Percentiles rank a stretch among this genome's conserved stretches.
These are phyloP conservation scores for Talaromyces sp. DNA, from an alignment of 2,329 filamentous ascomycete genomes.

Conservation along the genomic window DNA sequence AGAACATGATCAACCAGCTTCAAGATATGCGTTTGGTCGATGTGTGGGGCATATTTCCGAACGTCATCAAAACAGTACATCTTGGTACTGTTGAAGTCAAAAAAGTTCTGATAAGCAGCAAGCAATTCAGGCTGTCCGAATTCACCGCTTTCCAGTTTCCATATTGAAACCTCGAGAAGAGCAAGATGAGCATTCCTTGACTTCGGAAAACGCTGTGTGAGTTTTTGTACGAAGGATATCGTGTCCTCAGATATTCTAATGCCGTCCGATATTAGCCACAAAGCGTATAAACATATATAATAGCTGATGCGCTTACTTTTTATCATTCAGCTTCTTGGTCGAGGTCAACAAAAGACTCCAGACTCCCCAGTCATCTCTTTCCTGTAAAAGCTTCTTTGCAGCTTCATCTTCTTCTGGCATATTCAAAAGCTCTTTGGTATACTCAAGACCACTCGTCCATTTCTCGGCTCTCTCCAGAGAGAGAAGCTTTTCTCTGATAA, in stretches of 20 bases:
- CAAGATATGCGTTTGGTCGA: conserved; percentile 28
- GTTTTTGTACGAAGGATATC: conserved; percentile 34
- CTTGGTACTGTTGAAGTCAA: conserved; percentile 40
- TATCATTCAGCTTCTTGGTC: conserved; percentile 29
- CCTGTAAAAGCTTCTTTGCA: conserved; percentile 30
- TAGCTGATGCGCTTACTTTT: conserved; percentile 31
- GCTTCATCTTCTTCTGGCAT: conserved; percentile 30
- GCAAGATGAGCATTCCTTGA: conserved; percentile 45
- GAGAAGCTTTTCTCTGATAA: conserved; percentile 39
- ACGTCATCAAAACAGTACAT: conserved; percentile 48
- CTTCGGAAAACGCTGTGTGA: conserved; percentile 33
- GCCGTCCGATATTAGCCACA: not conserved
- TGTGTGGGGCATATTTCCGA: conserved; percentile 31
- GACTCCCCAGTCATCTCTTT: conserved; percentile 45
- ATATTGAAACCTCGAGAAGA: conserved; percentile 30
- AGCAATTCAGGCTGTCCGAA: conserved; percentile 33
- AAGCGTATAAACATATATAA: no score
- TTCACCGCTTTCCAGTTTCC: conserved; percentile 27
- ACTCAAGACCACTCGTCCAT: conserved; percentile 40
- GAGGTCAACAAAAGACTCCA: conserved; percentile 44
- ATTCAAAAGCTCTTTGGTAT: conserved; percentile 36
- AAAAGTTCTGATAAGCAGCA: conserved; percentile 39
- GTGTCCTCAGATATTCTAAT: conserved; percentile 31
- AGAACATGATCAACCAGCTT: conserved; percentile 30
- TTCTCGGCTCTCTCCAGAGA: conserved; percentile 36